phyloP scores from a whole-genome alignment of 805 yeast species.

The Candida ficus region DNA sequence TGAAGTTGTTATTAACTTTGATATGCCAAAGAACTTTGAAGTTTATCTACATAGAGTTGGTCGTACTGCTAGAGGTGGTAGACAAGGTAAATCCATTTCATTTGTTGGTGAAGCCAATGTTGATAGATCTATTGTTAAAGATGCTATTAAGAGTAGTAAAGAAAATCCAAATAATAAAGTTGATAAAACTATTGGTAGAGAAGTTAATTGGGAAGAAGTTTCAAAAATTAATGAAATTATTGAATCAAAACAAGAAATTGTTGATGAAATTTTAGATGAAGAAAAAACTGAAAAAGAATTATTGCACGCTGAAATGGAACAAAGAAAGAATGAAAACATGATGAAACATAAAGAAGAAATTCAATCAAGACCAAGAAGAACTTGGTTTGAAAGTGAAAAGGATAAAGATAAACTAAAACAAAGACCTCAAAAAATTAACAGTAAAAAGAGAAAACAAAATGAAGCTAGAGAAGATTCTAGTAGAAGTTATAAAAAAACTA shows the following conservation, averaged over 20 bases:
- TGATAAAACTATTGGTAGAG: conserved; percentile 77
- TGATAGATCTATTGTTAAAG: conserved; percentile 88
- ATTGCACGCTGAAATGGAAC: conserved; percentile 84
- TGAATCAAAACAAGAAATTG: conserved; percentile 49
- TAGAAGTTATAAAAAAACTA: conserved; percentile 75
- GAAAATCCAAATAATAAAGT: conserved; percentile 31
- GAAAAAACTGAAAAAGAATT: conserved; percentile 88
- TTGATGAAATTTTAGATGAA: conserved; percentile 78
- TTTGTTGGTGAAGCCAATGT: conserved; percentile 89
- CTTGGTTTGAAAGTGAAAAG: conserved; percentile 79
- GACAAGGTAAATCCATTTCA: conserved; percentile 89
- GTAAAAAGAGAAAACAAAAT: conserved; percentile 65
- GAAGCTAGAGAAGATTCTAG: conserved; percentile 55
- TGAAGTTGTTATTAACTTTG: conserved; percentile 89
- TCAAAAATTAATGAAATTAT: conserved; percentile 62
- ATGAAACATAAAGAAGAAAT: conserved; percentile 79
- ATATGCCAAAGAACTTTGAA: conserved; percentile 92
- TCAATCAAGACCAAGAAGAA: conserved; percentile 84
- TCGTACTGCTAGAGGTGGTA: conserved; percentile 98
- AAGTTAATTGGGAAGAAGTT: conserved; percentile 84
- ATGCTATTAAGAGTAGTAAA: conserved; percentile 70
- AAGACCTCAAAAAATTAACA: conserved; percentile 32
- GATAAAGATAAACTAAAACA: conserved; percentile 35
- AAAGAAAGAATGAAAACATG: conserved; percentile 79
- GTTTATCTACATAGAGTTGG: conserved; percentile 96